Evolutionary conservation across 768 basidiomycete species (phyloP), one percentile per base, ranked within the genome.

Genomic region (Termitomyces bulborhizus): DNA sequence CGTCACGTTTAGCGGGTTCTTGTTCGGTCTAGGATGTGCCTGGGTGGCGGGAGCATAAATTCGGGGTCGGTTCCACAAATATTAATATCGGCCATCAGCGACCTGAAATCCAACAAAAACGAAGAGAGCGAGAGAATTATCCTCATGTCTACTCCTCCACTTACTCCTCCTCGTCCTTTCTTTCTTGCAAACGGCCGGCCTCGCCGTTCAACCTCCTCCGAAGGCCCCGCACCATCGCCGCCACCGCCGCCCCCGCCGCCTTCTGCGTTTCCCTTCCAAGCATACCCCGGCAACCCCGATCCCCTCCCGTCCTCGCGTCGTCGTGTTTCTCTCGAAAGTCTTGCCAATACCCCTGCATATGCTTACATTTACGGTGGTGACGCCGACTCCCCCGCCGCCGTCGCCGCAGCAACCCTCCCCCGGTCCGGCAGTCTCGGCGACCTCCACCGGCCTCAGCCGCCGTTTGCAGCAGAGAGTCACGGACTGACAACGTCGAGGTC

Each of bases 251-350:
- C 60, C 62, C 11, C 62, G 21, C 70, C 3, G 70, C 74, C 71
- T 1, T 74, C 69, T 32, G 49, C 68, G 15, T 76, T 71, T 43
- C 84, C 84, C 13, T 85, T 83, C 73, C 80, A 85, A 63, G 76
- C 80, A 0, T 77, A 87, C 63, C 74, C 80, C 0, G 84, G 85
- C 15, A 87, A 85, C 65, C 82, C 85, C 8, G 86, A 86, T 62
- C 82, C 73, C 1, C 61, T 69, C 16, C 64, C 78, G 46, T 74
- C 81, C 31, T 61, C 67, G 37, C 54, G 65, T 15, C 72, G 73
- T 13, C 72, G 77, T 7, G 73, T 71, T n/a, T 80, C 80, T 46
- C 59, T 69, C 27, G 80, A 77, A 29, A 73, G 70, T 47, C 63
- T 73, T 64, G 62, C 69, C 63, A 63, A 55, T 54, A 49, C 36